These are phyloP conservation scores for Myriangium duriaei DNA, from an alignment of 2,329 filamentous ascomycete species.

Conservation along the genomic window DNA sequence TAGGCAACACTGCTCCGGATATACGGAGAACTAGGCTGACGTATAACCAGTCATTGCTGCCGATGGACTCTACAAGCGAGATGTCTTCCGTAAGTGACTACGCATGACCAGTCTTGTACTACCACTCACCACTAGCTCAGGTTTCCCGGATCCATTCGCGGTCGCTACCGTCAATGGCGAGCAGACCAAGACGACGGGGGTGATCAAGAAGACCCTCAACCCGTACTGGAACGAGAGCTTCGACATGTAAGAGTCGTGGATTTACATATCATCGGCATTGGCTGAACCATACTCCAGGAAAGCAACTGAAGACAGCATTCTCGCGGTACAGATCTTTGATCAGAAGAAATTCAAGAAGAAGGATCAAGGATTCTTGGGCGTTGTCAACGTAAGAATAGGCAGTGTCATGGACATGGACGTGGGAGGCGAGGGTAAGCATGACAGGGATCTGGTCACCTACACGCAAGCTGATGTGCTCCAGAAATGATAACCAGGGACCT, in stretches of 20 bases:
- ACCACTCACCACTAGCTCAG: constrained; percentile 35
- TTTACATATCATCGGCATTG: not conserved
- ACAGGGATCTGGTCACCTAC: constrained; percentile 6
- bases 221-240: constrained; percentile 99
- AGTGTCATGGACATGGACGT: constrained; percentile 84
- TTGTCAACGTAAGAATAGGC: constrained; percentile 93
- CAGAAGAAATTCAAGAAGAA: constrained; percentile 99
- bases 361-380: constrained; percentile 95
- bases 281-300: constrained; percentile 44
- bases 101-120: constrained; percentile 9
- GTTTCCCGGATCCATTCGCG: constrained; percentile 94
- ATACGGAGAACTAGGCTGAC: constrained; percentile 2
- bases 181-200: constrained; percentile 94
- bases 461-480: constrained; percentile 24
- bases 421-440: constrained; percentile 70
- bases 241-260: constrained; percentile 62
- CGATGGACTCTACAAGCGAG: constrained; percentile 95
- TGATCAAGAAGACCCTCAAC: constrained; percentile 94
- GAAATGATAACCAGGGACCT: constrained; percentile 97
- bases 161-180: constrained; percentile 95
- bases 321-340: constrained; percentile 97
- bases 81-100: constrained; percentile 80
- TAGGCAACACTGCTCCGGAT: constrained; percentile 45
- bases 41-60: constrained; percentile 74
- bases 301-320: constrained; percentile 87